Evolutionary conservation across 1,284 basidiomycete species (phyloP), one percentile per base, ranked within the genome.

Genomic region (Cutaneotrichosporon sp.): DNA sequence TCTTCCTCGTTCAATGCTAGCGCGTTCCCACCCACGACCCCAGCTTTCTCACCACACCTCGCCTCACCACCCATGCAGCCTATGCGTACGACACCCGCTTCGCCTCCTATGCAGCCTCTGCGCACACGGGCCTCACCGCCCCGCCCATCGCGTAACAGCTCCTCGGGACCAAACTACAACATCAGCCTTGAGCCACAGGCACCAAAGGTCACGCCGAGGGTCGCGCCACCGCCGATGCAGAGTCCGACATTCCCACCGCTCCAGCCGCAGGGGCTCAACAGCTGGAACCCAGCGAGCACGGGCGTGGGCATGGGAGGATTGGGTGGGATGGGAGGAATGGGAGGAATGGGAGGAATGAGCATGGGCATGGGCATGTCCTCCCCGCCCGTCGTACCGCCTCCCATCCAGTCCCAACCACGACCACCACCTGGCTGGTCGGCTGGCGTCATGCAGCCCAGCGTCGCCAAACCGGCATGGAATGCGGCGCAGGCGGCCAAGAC

Each of bases 81-180:
- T 1, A 46, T 40, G 16, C 49, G 50, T 2, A 42, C 52, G 9
- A 40, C 22, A 22, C 49, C 46, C 13, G 34, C 34, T 13, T 36
- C 46, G 8, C 18, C 46, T 7, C 46, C 46, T 8, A 11, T 21
- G 47, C 21, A 62, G 32, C 56, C 22, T 51, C 11, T 14, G 50
- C n/a, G n/a, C 34, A 21, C 21, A n/a, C 26, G 21, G 10, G 42
- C 65, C 7, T 53, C 51, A 7, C 51, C 51, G 51, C 51, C 31
- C 16, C 30, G 51, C 16, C 51, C 30, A 4, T 16, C 51, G 50
- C 30, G 30, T 13, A 26, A 16, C 8, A 32, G 6, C 31, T 60
- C 66, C 13, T 60, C 66, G 3, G 75, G 73, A 31, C 76, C 78
- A 13, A 80, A 80, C 64, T 81, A 81, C 63, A 79, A 74, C 61